Evolutionary conservation across 2,329 filamentous ascomycete species (phyloP), one percentile per base, ranked within the genome.

Genomic region (Colletotrichum higginsianum): DNA sequence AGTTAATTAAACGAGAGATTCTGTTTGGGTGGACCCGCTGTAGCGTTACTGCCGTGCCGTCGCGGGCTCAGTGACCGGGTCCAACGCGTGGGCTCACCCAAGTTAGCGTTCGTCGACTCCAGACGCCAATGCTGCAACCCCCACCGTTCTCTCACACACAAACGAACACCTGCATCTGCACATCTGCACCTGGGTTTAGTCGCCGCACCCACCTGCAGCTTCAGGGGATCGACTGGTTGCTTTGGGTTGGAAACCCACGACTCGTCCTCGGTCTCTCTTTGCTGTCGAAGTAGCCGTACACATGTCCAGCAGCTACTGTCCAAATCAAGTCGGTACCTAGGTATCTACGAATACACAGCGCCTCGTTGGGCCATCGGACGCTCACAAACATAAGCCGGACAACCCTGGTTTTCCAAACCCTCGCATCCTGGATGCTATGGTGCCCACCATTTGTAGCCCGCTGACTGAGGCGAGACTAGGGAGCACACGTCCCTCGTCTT

Each of bases 91-190:
- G 44, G 46, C 15, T 23, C 18, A 30, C n/a, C 50, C 40, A 26
- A 35, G 7, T 56, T 46, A 56, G 61, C 47, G 49, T 63, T 63
- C 15, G 12, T 38, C n/a, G 35, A 55, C 50, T 56, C 61, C 53
- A 69, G 61, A 61, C 67, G 62, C 52, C 66, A 68, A 68, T 68
- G 50, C 52, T 46, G 52, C 60, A 62, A 15, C 18, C 66, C 44
- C 61, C 66, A 65, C 66, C 52, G 18, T 64, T 58, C 66, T 65
- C 46, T 57, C 61, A 65, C 66, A 58, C 66, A 65, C 58, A 18
- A 68, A 65, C 66, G 52, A 68, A 65, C 52, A 23, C 60, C 66
- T 64, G 66, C 52, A 26, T 26, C 26, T 26, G 26, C 26, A 26
- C 26, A 26, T 26, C 26, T 26, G 26, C 26, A 26, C 26, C 26